Conservation (phyloP, 768 basidiomycete species). For the Boletus rubroflammeus region DNA sequence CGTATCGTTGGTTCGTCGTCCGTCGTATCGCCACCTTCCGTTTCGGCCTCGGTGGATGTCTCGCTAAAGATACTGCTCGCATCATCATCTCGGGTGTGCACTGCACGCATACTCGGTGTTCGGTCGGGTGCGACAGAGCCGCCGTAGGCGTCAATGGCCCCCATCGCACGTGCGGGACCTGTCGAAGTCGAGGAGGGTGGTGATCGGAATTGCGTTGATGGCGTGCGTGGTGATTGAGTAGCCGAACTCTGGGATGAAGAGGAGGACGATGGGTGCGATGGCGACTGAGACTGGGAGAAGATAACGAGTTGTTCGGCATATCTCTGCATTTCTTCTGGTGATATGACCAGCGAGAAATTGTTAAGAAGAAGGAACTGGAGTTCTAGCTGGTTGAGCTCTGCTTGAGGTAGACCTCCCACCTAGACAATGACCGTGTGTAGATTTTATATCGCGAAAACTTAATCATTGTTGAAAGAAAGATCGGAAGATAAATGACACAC, state of each 20-base stretch:
- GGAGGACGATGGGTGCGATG: slow-evolving; percentile 27
- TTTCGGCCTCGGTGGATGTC: slow-evolving; percentile 46
- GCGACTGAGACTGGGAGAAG: slow-evolving; percentile 53
- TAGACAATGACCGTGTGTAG: slow-evolving; percentile 27
- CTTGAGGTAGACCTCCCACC: slow-evolving; percentile 93
- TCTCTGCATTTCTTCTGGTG: slow-evolving; percentile 86
- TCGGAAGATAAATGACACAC: slow-evolving; percentile 44
- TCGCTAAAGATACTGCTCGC: slow-evolving; percentile 36
- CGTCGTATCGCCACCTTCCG: slow-evolving; percentile 57
- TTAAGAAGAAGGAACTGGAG: slow-evolving; percentile 96
- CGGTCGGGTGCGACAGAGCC: slow-evolving; percentile 37
- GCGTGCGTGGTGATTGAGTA: slow-evolving; percentile 18
- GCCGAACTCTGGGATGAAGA: slow-evolving; percentile 24
- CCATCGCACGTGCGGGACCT: slow-evolving; percentile 48
- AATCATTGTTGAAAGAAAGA: background rate
- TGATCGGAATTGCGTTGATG: slow-evolving; percentile 19
- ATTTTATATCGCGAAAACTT: background rate
- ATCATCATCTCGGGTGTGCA: slow-evolving; percentile 28
- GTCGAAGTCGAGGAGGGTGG: slow-evolving; percentile 16
- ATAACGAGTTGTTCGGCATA: slow-evolving; percentile 88
- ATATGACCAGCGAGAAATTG: slow-evolving; percentile 88
- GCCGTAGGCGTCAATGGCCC: slow-evolving; percentile 51
- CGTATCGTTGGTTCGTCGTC: slow-evolving; percentile 85
- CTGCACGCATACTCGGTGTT: slow-evolving; percentile 25
- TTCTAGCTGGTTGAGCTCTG: slow-evolving; percentile 94